A percentile compares a stretch with the other conserved stretches of the same genome.
Evolutionary conservation across 1,139 yeast species (phyloP).

Genomic region (Lodderomyces metapsilosis): DNA sequence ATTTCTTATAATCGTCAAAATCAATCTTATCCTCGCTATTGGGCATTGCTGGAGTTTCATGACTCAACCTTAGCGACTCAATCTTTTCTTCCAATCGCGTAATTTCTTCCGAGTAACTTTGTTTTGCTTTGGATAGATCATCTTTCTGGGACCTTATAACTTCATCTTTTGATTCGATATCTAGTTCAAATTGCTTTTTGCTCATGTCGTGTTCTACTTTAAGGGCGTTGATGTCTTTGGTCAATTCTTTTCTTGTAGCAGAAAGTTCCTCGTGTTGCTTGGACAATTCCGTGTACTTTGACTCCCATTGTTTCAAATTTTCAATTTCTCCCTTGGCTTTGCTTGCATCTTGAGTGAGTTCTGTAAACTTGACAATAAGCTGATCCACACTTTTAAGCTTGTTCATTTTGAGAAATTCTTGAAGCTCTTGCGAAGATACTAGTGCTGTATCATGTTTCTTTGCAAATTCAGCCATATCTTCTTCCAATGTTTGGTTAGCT

Average conservation of each 20-base stretch:
- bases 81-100: slow-evolving; percentile 49
- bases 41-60: slow-evolving; percentile 17
- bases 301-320: slow-evolving; percentile 31
- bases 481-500: slow-evolving; percentile 45
- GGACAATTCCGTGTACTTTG: slow-evolving; percentile 38
- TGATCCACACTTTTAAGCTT: slow-evolving; percentile 28
- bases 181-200: slow-evolving; percentile 39
- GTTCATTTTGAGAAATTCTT: slow-evolving; percentile 28
- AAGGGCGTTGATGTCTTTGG: slow-evolving; percentile 36
- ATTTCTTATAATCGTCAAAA: slow-evolving; percentile 39
- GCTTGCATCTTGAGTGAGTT: slow-evolving; percentile 15
- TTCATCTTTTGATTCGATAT: slow-evolving; percentile 29
- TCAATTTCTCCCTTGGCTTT: slow-evolving; percentile 20
- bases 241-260: slow-evolving; percentile 24
- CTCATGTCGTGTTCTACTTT: slow-evolving; percentile 40
- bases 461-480: slow-evolving; percentile 34
- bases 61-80: slow-evolving; percentile 37
- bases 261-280: slow-evolving; percentile 34
- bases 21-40: slow-evolving; percentile 16
- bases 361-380: slow-evolving; percentile 21
- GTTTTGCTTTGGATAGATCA: slow-evolving; percentile 27
- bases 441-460: slow-evolving; percentile 30
- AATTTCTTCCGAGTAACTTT: slow-evolving; percentile 46
- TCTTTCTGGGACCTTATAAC: slow-evolving; percentile 25
- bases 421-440: slow-evolving; percentile 31